Evolutionary conservation across 2,329 filamentous ascomycete genomes (phyloP).

Genomic region (Rutstroemia sp.): DNA sequence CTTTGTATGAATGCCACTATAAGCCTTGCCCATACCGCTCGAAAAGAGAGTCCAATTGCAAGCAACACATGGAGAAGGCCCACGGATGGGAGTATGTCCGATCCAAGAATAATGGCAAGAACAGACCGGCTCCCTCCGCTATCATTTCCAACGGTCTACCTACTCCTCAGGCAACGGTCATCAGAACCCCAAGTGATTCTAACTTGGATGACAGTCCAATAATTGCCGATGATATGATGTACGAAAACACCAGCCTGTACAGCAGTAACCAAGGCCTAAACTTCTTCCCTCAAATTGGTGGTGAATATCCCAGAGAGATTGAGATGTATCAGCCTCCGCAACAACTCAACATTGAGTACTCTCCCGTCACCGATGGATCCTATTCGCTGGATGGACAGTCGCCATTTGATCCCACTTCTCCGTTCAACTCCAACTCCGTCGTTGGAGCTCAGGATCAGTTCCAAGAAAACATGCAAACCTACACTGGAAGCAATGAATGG

Average conservation of each 20-base stretch:
- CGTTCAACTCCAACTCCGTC: conserved; percentile 1
- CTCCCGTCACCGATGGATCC: conserved; percentile 24
- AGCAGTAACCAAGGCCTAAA: conserved; percentile 8
- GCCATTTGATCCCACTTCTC: conserved; percentile 34
- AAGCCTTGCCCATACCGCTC: conserved; percentile 85
- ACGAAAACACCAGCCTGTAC: conserved; percentile 18
- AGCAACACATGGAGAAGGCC: conserved; percentile 97
- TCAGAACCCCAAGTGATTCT: conserved; percentile 50
- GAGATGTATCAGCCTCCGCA: conserved; percentile 20
- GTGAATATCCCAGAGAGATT: conserved; percentile 13
- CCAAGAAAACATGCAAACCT: conserved; percentile 52
- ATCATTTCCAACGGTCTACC: conserved; percentile 36
- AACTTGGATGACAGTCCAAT: conserved; percentile 22
- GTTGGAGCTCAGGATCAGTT: conserved; percentile 39
- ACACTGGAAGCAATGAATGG: conserved; percentile 41
- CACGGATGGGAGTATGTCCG: conserved; percentile 87
- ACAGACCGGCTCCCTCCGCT: conserved; percentile 33
- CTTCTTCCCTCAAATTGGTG: background rate
- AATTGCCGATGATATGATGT: conserved; percentile 20
- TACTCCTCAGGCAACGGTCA: conserved; percentile 49
- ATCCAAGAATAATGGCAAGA: conserved; percentile 83
- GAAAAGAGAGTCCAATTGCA: conserved; percentile 94
- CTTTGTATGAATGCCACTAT: conserved; percentile 77
- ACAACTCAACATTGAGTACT: conserved; percentile 22
- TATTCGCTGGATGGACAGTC: conserved; percentile 23